Conservation (phyloP, 1,284 basidiomycete species). For the Rhodotorula sp. region DNA sequence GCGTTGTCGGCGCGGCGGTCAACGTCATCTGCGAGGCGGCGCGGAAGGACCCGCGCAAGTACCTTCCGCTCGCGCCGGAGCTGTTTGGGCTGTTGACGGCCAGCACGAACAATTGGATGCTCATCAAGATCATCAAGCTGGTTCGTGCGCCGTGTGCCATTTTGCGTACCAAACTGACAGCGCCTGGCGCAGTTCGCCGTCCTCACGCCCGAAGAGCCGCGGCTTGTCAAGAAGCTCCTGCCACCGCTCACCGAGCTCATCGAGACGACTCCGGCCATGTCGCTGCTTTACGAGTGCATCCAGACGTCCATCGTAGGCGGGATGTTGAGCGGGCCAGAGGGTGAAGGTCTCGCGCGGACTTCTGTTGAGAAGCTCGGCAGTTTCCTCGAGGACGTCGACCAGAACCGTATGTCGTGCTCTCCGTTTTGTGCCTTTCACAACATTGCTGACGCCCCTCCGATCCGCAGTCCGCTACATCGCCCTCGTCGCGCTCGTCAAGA, state of each 20-base stretch:
- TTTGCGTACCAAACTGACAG: not conserved
- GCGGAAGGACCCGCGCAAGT: slow-evolving; percentile 72
- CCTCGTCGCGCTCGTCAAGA: slow-evolving; percentile 90
- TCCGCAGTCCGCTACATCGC: slow-evolving; percentile 94
- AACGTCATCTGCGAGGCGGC: slow-evolving; percentile 95
- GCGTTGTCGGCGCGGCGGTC: slow-evolving; percentile 87
- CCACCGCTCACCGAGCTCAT: slow-evolving; percentile 93
- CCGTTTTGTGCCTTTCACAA: not conserved
- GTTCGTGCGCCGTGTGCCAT: slow-evolving; percentile 56
- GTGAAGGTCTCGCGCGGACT: slow-evolving; percentile 77
- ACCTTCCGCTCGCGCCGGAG: slow-evolving; percentile 82
- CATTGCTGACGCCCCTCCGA: not conserved
- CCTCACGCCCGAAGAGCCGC: slow-evolving; percentile 84
- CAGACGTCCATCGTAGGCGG: slow-evolving; percentile 96
- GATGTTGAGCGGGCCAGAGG: slow-evolving; percentile 75
- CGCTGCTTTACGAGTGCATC: slow-evolving; percentile 95
- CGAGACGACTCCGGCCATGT: slow-evolving; percentile 92
- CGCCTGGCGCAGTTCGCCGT: slow-evolving; percentile 73
- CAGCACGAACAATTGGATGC: slow-evolving; percentile 98
- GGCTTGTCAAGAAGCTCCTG: slow-evolving; percentile 89
- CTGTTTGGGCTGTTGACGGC: slow-evolving; percentile 92
- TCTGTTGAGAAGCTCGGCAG: slow-evolving; percentile 92
- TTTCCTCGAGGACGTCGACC: slow-evolving; percentile 90
- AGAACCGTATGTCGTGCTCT: slow-evolving; percentile 76
- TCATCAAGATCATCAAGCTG: slow-evolving; percentile 97